phyloP scores from a whole-genome alignment of 768 basidiomycete genomes.

The Suillus paluster region DNA sequence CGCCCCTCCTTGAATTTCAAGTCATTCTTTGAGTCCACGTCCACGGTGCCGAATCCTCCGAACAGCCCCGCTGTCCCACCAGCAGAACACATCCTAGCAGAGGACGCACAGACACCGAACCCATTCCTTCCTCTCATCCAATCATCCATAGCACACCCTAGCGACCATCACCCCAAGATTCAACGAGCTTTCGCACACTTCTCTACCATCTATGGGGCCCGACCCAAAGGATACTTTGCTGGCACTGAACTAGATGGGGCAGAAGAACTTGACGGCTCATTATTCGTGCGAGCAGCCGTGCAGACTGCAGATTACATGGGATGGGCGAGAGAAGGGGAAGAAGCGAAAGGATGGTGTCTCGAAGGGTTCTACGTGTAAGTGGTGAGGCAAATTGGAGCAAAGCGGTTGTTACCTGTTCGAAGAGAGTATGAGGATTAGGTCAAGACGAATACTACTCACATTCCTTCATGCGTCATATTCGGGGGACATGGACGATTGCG shows the following conservation, averaged over 20 bases:
- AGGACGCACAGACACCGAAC: slow-evolving; percentile 34
- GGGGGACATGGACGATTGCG: background rate
- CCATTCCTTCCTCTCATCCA: slow-evolving; percentile 47
- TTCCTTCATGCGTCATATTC: background rate
- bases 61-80: background rate
- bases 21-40: slow-evolving; percentile 26
- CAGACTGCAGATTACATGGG: slow-evolving; percentile 33
- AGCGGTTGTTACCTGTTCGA: background rate
- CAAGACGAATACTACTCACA: background rate
- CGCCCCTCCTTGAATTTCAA: slow-evolving; percentile 35
- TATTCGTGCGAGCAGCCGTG: slow-evolving; percentile 38
- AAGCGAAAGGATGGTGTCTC: slow-evolving; percentile 27
- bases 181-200: slow-evolving; percentile 41
- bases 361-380: slow-evolving; percentile 29
- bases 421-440: background rate
- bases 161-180: slow-evolving; percentile 38
- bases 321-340: slow-evolving; percentile 26
- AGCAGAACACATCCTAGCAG: background rate
- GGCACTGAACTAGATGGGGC: slow-evolving; percentile 36
- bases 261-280: slow-evolving; percentile 39
- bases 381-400: background rate
- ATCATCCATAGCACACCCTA: slow-evolving; percentile 39
- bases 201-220: slow-evolving; percentile 33
- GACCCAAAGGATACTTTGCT: slow-evolving; percentile 29
- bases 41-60: background rate